Conservation (phyloP, 805 yeast genomes). For the Nakazawaea wyomingensis region DNA sequence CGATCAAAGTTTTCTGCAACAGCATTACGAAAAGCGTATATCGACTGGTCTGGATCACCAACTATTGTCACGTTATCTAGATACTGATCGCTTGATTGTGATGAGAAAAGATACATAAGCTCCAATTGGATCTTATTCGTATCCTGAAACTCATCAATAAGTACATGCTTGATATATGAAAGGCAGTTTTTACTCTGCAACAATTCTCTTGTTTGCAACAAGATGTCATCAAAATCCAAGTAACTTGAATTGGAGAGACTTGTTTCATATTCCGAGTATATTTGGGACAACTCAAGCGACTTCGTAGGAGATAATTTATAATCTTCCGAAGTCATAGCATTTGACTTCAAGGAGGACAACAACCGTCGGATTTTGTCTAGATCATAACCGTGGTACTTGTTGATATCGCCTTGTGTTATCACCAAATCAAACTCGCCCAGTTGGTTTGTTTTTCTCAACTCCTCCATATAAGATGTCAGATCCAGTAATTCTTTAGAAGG, state of each 20-base stretch:
- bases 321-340: conserved; percentile 40
- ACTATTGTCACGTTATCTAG: conserved; percentile 78
- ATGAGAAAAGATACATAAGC: conserved; percentile 46
- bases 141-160: conserved; percentile 95
- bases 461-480: conserved; percentile 14
- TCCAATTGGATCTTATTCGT: conserved; percentile 75
- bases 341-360: conserved; percentile 54
- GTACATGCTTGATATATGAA: conserved; percentile 55
- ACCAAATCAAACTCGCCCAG: conserved; percentile 15
- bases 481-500: conserved; percentile 16
- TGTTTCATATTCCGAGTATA: conserved; percentile 52
- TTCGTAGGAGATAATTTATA: neutral
- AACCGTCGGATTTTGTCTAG: conserved; percentile 33
- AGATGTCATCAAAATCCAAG: conserved; percentile 81
- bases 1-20: conserved; percentile 57
- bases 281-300: conserved; percentile 16
- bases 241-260: conserved; percentile 36
- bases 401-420: conserved; percentile 6
- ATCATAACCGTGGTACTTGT: conserved; percentile 30
- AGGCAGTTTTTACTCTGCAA: conserved; percentile 42
- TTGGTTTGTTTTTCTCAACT: conserved; percentile 17
- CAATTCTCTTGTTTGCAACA: conserved; percentile 49
- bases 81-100: conserved; percentile 27
- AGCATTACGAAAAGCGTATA: conserved; percentile 85
- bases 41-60: conserved; percentile 96